These are phyloP conservation scores for Candida tibetensis DNA, from an alignment of 805 yeast species.

Conservation along the genomic window DNA sequence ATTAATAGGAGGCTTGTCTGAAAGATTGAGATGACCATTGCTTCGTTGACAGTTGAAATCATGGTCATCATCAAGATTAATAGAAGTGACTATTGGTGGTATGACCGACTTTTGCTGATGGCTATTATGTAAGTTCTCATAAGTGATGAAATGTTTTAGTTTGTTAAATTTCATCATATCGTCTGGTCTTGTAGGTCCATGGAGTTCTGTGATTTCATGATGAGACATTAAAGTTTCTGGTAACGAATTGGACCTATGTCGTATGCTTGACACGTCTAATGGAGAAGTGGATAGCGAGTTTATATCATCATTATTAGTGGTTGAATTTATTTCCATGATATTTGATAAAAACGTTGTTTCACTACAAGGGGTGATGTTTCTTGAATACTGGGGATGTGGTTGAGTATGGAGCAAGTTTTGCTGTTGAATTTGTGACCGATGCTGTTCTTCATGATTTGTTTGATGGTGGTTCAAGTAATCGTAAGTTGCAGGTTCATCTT, in stretches of 20 bases:
- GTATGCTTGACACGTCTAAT: conserved; percentile 2
- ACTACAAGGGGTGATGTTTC: background rate
- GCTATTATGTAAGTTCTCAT: conserved; percentile 9
- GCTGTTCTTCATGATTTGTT: background rate
- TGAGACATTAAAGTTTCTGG: conserved; percentile 13
- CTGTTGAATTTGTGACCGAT: background rate
- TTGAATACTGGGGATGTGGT: background rate
- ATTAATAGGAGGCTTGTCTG: conserved; percentile 20
- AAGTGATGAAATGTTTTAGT: conserved; percentile 23
- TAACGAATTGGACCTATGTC: conserved; percentile 19
- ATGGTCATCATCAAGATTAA: conserved; percentile 6
- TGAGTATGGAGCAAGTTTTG: too few relatives aligned
- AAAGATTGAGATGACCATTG: conserved; percentile 16
- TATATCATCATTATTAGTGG: background rate
- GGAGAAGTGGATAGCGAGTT: conserved; percentile 13
- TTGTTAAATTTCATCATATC: conserved; percentile 17
- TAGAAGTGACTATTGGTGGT: background rate
- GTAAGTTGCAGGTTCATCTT: too few relatives aligned
- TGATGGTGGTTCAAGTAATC: too few relatives aligned
- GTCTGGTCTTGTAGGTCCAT: background rate
- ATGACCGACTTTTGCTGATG: conserved; percentile 4
- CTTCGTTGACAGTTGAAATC: conserved; percentile 13
- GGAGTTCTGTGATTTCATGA: conserved; percentile 4
- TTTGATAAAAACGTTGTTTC: background rate
- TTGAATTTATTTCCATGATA: conserved; percentile 5